Evolutionary conservation across 176 grass and related monocot species (phyloP).

Genomic region (Thalia dealbata): DNA sequence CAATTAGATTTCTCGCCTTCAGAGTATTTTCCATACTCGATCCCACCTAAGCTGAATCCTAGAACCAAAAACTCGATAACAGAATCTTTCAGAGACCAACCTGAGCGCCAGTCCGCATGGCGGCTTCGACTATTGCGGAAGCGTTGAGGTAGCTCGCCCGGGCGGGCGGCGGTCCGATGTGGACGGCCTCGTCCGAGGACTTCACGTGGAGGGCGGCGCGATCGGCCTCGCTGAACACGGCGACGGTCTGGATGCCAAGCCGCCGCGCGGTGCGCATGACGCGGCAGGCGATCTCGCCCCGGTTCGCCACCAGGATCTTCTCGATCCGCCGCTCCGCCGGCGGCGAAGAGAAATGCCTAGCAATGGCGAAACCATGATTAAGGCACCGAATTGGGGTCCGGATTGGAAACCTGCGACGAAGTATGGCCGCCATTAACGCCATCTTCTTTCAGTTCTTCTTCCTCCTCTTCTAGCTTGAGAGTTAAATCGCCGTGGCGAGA

Average conservation of each 20-base stretch:
- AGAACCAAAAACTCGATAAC: not conserved
- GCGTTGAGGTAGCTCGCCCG: conserved; percentile 80
- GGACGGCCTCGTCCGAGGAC: conserved; percentile 63
- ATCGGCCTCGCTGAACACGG: conserved; percentile 90
- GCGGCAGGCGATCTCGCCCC: conserved; percentile 88
- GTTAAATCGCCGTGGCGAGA: not conserved
- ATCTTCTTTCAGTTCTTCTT: not conserved
- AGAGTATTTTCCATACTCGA: not conserved
- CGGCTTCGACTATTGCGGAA: conserved; percentile 62
- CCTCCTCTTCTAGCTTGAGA: not conserved
- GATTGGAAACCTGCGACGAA: conserved; percentile 13
- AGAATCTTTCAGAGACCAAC: not conserved
- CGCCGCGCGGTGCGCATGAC: conserved; percentile 60
- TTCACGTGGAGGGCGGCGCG: conserved; percentile 61
- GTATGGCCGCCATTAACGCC: conserved; percentile 34
- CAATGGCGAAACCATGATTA: not conserved
- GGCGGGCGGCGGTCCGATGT: conserved; percentile 55
- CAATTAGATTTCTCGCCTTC: not conserved
- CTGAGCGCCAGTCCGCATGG: conserved; percentile 63
- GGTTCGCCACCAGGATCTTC: conserved; percentile 87
- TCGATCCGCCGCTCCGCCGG: conserved; percentile 26
- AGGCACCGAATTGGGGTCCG: not conserved
- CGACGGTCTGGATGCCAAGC: conserved; percentile 61
- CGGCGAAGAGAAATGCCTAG: conserved; percentile 22
- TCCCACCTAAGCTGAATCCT: not conserved